Base-by-base conservation (phyloP, 176 grass and related monocot genomes). In the Luzula sylvatica region DNA sequence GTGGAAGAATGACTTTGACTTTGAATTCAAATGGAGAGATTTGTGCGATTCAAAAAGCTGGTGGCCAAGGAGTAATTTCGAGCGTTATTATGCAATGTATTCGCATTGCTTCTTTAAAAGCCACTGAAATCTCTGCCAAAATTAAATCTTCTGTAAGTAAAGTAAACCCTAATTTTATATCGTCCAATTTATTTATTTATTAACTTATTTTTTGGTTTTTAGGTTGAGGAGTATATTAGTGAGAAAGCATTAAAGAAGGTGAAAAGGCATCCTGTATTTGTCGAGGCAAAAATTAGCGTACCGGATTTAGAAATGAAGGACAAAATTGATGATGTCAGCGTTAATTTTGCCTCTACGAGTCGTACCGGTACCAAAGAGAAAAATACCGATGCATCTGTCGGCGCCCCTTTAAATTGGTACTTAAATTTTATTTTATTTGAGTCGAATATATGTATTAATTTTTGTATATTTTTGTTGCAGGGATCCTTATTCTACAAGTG, bases 21-120 rank as follows among this genome's bases (percentile, higher is more conserved):
- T 23, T 98, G 68, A 98, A 98, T 64, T 82, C 78, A 30, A 98
- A 80, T 43, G 85, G 92, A 40, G 92, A 98, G 77, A 61, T 98
- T 28, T 98, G 92, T 67, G 41, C 85, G 39, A 78, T 98, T 56
- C 92, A 98, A 57, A 98, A 98, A 69, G 75, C 85, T 35, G 92
- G 92, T 60, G 85, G 78, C 48, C 81, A 90, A 58, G 92, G 85
- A 61, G 58, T 90, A 50, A 50, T 77, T 65, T 80, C 92, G 68
- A 80, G 86, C 68, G 71, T 86, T 38, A 69, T 98, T 30, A 86
- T 90, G 85, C 85, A 85, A 43, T 98, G 92, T 65, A 68, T 98
- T 67, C 70, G 92, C 53, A 90, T 90, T 48, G 81, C 92, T 48
- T 77, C 78, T 1, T 61, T 83, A 23, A 98, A 90, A 70, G 92